Evolutionary conservation across 1,284 basidiomycete genomes (phyloP).

Genomic region (Cutaneotrichosporon curvatum): DNA sequence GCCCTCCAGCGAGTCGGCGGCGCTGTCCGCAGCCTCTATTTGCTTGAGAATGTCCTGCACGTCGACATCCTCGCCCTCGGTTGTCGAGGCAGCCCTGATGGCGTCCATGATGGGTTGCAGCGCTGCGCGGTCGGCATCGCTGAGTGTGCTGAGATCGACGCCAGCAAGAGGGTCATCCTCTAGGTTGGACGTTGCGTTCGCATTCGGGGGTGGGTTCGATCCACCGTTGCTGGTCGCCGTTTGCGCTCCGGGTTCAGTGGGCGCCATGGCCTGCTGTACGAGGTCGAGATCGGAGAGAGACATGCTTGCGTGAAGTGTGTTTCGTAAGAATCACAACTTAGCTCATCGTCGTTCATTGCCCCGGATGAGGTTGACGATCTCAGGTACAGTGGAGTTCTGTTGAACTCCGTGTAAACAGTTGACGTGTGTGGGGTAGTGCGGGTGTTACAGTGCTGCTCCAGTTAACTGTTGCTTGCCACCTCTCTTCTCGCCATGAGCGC

Average conservation of each 20-base stretch:
- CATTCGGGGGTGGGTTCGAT: conserved; percentile 2
- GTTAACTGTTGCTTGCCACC: background rate
- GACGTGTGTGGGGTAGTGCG: background rate
- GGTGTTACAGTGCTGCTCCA: background rate
- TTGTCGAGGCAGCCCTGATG: conserved; percentile 11
- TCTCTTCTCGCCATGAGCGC: conserved; percentile 22
- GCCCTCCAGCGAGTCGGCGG: conserved; percentile 43
- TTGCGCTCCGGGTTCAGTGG: conserved; percentile 14
- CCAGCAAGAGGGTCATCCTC: conserved; percentile 7
- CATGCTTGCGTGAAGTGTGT: conserved; percentile 14
- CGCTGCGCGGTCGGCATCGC: conserved; percentile 18
- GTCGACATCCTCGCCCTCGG: conserved; percentile 20
- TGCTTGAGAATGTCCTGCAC: conserved; percentile 36
- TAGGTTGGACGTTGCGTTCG: background rate
- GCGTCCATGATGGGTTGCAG: conserved; percentile 27
- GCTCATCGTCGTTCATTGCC: background rate
- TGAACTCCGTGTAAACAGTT: conserved; percentile 3
- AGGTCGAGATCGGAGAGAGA: conserved; percentile 42
- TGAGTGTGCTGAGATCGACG: conserved; percentile 24
- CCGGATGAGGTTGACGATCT: background rate
- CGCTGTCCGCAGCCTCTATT: conserved; percentile 41
- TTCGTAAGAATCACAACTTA: background rate
- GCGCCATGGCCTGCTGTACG: conserved; percentile 39
- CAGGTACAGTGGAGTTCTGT: background rate
- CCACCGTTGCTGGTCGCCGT: background rate